Percentiles rank a stretch among this genome's conserved stretches.
Conservation (phyloP, 768 basidiomycete genomes). For the Pleurotus pulmonarius region DNA sequence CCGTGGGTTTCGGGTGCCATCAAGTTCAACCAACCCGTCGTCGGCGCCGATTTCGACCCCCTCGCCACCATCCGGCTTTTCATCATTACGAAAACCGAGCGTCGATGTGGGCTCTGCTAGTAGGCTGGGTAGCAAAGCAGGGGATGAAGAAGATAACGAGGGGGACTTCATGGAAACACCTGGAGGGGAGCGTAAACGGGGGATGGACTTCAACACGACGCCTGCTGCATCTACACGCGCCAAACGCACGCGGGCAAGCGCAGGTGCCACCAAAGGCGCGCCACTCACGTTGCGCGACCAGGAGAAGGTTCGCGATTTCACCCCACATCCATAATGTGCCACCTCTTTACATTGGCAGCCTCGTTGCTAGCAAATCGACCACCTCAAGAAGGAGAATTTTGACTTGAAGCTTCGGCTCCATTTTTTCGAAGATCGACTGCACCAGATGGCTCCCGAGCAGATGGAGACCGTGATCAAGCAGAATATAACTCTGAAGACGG, state of each 20-base stretch:
- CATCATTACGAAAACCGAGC: conserved; percentile 1
- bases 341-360: conserved; percentile 4
- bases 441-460: conserved; percentile 86
- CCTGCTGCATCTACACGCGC: conserved; percentile 42
- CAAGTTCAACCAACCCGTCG: conserved; percentile 3
- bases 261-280: conserved; percentile 35
- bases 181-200: conserved; percentile 4
- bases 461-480: conserved; percentile 90
- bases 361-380: conserved; percentile 78
- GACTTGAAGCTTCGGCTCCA: conserved; percentile 94
- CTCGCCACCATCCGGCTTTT: conserved; percentile 1
- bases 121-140: not conserved
- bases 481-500: conserved; percentile 90
- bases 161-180: conserved; percentile 8
- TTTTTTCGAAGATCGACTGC: conserved; percentile 90
- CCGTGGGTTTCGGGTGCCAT: conserved; percentile 1
- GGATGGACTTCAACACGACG: conserved; percentile 25
- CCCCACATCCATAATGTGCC: not conserved
- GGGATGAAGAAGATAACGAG: not conserved
- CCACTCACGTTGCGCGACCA: conserved; percentile 89
- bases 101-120: not conserved
- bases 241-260: conserved; percentile 37
- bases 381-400: conserved; percentile 96
- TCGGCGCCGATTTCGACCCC: conserved; percentile 7
- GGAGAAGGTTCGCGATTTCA: conserved; percentile 68